phyloP scores from a whole-genome alignment of 257 asterid genomes.

The Cruciata laevipes region DNA sequence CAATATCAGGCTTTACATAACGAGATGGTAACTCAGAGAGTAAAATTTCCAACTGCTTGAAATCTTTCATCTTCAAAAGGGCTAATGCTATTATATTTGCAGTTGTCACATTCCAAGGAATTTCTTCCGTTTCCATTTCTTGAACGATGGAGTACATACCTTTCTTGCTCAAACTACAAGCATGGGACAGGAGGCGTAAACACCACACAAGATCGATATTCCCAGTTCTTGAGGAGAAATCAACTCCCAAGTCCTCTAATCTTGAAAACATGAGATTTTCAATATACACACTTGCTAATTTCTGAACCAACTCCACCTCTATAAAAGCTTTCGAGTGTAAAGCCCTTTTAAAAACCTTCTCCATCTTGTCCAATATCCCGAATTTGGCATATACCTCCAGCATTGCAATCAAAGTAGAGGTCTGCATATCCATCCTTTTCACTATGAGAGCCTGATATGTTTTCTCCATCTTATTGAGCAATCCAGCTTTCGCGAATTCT shows the following conservation, averaged over 20 bases:
- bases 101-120: constrained; percentile 26
- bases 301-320: constrained; percentile 24
- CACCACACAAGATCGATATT: constrained; percentile 27
- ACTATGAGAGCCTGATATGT: constrained; percentile 18
- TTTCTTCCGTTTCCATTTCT: constrained; percentile 26
- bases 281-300: constrained; percentile 21
- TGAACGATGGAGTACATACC: constrained; percentile 23
- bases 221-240: constrained; percentile 21
- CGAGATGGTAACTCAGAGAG: constrained; percentile 27
- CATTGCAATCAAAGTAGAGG: constrained; percentile 24
- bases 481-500: constrained; percentile 29
- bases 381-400: constrained; percentile 25
- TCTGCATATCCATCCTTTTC: constrained; percentile 21
- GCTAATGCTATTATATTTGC: constrained; percentile 24
- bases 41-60: constrained; percentile 18
- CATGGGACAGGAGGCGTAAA: constrained; percentile 28
- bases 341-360: constrained; percentile 17
- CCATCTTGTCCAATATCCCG: constrained; percentile 28
- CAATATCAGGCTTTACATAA: constrained; percentile 25
- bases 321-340: constrained; percentile 15
- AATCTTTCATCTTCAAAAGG: constrained; percentile 31
- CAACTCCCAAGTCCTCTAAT: constrained; percentile 25
- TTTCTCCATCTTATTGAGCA: constrained; percentile 27
- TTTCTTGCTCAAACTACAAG: constrained; percentile 24
- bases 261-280: constrained; percentile 29